Base-by-base conservation (phyloP, 1,284 basidiomycete genomes). In the Boletus sp. region DNA sequence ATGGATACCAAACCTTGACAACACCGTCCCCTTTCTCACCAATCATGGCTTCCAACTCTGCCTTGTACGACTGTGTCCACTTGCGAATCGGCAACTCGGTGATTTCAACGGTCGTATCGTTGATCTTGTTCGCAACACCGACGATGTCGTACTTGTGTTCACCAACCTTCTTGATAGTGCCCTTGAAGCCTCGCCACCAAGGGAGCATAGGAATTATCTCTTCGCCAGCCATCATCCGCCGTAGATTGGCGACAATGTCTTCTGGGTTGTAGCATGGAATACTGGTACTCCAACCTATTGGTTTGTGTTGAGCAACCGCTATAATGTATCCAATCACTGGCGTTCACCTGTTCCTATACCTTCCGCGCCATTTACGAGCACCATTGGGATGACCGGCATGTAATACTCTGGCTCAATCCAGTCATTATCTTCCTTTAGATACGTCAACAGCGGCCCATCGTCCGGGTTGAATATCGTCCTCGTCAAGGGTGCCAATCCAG, bases 161-260 rank as follows among this genome's bases (percentile, higher is more conserved):
- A 25, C 80, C 81, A 16, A 80, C 73, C 54, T 81, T 81, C 70
- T 87, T 92, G 69, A 98, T 90, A 30, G 84, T 77, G 23, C 95
- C 95, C 65, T 85, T 81, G 70, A 94, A 99, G 25, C 95, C 96
- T 44, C 94, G 84, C 87, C 91, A 99, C 96, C 96, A 99, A 0
- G 96, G 96, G 17, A 79, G 73, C 90, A 99, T 97, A 0, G 84
- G 78, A 12, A 85, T 80, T 50, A 87, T 64, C 56, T 94, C 91
- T 69, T 97, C 90, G 34, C 83, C 88, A 0, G 77, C 76, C 91
- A 99, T 94, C 57, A 95, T 71, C 5, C 91, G 80, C 10, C 86
- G 83, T 41, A 99, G 68, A 67, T 99, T 99, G 23, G 77, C 78
- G 16, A 98, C 88, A 41, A 99, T 86, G 52, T 98, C 95, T 22